Base-by-base conservation (phyloP, 2,329 filamentous ascomycete species). In the Exophiala sp. region DNA sequence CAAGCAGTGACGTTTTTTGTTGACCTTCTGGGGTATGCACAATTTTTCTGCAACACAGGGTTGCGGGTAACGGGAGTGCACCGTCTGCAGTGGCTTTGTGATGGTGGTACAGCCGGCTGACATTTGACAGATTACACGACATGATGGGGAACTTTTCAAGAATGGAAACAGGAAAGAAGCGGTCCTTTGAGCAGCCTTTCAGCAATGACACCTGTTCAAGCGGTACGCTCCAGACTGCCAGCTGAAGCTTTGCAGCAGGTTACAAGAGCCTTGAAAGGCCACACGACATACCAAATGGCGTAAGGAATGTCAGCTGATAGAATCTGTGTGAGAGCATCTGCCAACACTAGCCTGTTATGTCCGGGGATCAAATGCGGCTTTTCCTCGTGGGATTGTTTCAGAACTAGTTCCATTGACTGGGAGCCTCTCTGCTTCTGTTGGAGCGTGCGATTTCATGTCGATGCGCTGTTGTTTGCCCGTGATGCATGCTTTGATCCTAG, bases 101-200 rank as follows among this genome's bases (percentile, higher is more conserved):
- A 48, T 42, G 36, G 52, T 55, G 16, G 45, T 40, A 58, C 52
- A 55, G 46, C 49, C 49, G 52, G 46, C 42, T 51, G 50, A 43
- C 48, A 52, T 55, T 54, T 44, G 56, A 58, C 56, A 55, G 45
- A 48, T 53, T 45, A 50, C 56, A 58, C 56, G 34, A 43, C 56
- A 50, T 48, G 33, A 55, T 34, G 36, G 36, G 48, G 40, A 44
- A 35, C 14, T 16, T 47, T 55, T 18, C 49, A 48, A 41, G 29
- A 36, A 47, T 45, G 47, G 50, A 54, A 40, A 47, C 46, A 20
- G 29, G 47, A 36, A 33, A 29, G 40, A 29, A 40, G 41, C 46
- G 10, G 24, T 47, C 39, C 32, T 42, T 46, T 47, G 21, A 52
- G 48, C 34, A 21, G 16, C 35, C 34, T 36, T 52, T 35, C 40